phyloP scores from a whole-genome alignment of 331 rosid genomes.

The Quercus tomentella region DNA sequence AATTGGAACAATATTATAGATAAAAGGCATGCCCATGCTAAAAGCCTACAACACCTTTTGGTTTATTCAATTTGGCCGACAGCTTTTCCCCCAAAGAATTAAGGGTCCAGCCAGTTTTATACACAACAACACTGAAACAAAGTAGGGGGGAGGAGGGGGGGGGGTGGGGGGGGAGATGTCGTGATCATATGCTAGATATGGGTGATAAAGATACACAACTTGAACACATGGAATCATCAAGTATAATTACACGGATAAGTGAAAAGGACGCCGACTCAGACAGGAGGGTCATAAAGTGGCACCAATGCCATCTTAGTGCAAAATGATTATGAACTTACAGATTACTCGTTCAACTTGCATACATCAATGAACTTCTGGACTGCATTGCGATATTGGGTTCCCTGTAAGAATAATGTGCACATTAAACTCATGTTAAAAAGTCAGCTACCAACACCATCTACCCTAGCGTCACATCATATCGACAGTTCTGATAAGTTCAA shows the following conservation, averaged over 20 bases:
- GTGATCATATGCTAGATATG: slow-evolving; percentile 22
- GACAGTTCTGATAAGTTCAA: neutral
- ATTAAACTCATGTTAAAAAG: slow-evolving; percentile 22
- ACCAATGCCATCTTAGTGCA: slow-evolving; percentile 23
- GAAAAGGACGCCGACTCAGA: slow-evolving; percentile 20
- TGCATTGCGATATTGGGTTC: slow-evolving; percentile 71
- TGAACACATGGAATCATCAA: slow-evolving; percentile 13
- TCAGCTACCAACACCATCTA: slow-evolving; percentile 4
- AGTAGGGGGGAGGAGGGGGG: slow-evolving; percentile 9
- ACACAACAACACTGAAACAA: slow-evolving; percentile 13
- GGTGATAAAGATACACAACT: slow-evolving; percentile 10
- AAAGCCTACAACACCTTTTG: slow-evolving; percentile 19
- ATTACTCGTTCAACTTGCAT: slow-evolving; percentile 58
- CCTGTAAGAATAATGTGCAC: slow-evolving; percentile 31
- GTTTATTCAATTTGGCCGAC: slow-evolving; percentile 31
- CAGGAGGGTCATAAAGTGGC: slow-evolving; percentile 23
- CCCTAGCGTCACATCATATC: slow-evolving; percentile 8
- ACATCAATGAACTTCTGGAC: slow-evolving; percentile 70
- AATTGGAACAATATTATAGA: slow-evolving; percentile 3
- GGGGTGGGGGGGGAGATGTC: neutral
- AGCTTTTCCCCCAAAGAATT: slow-evolving; percentile 36
- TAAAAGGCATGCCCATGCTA: slow-evolving; percentile 18
- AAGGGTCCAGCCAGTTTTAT: slow-evolving; percentile 28
- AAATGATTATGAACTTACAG: slow-evolving; percentile 27
- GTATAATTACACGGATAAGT: slow-evolving; percentile 7